Conservation (phyloP, 371 early-diverging fungal species). For the Entomophthora muscae region DNA sequence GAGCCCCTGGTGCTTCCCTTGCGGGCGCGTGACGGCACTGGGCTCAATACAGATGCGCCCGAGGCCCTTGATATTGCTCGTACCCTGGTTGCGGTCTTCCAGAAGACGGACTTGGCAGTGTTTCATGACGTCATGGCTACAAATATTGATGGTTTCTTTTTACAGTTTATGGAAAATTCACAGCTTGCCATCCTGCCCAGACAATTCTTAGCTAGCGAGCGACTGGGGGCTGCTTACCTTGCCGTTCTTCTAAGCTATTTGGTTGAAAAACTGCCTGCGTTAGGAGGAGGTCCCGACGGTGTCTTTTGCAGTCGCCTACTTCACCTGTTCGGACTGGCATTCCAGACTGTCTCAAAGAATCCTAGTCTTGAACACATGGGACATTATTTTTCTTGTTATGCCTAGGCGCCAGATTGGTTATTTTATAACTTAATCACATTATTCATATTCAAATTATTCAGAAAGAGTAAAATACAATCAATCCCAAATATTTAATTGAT, state of each 20-base stretch:
- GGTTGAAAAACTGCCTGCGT: constrained; percentile 60
- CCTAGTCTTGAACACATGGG: constrained; percentile 84
- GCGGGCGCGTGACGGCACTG: neutral
- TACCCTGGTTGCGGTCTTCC: constrained; percentile 34
- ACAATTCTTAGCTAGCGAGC: constrained; percentile 66
- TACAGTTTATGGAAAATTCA: constrained; percentile 58
- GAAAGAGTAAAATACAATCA: no score
- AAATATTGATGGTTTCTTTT: constrained; percentile 34
- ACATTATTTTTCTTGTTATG: no score
- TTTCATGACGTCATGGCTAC: constrained; percentile 3
- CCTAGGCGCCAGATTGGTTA: no score
- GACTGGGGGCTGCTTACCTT: constrained; percentile 57
- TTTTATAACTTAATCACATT: no score
- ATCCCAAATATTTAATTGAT: no score
- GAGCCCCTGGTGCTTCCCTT: neutral
- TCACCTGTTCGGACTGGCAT: constrained; percentile 79
- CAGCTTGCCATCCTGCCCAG: constrained; percentile 75
- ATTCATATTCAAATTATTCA: no score
- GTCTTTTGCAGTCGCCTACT: constrained; percentile 65
- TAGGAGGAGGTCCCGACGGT: constrained; percentile 63
- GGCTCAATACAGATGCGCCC: neutral
- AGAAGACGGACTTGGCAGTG: constrained; percentile 48
- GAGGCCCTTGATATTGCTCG: constrained; percentile 12
- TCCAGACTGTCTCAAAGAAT: constrained; percentile 83
- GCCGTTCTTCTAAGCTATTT: constrained; percentile 59